phyloP scores from a whole-genome alignment of 2,329 filamentous ascomycete species.

The Fusarium sublunatum region DNA sequence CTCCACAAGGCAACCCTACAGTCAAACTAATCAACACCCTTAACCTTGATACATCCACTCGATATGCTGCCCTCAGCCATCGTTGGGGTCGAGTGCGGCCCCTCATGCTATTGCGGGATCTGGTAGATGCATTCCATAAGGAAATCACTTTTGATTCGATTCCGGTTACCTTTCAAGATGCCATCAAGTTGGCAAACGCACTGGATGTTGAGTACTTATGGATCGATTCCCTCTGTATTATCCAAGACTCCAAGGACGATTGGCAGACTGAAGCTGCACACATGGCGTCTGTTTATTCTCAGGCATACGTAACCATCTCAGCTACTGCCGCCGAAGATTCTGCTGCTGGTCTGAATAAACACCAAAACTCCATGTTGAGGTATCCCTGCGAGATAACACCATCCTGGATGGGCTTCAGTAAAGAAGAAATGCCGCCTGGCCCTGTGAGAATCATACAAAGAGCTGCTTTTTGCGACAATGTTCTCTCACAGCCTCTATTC shows the following conservation, averaged over 20 bases:
- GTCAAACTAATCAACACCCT: slow-evolving; percentile 13
- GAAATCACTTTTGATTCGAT: slow-evolving; percentile 21
- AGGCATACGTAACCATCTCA: slow-evolving; percentile 28
- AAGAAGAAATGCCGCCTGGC: slow-evolving; percentile 7
- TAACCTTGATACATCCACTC: slow-evolving; percentile 2
- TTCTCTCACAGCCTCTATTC: slow-evolving; percentile 31
- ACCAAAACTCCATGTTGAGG: slow-evolving; percentile 23
- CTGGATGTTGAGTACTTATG: slow-evolving; percentile 30
- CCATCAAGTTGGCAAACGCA: slow-evolving; percentile 16
- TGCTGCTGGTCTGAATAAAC: slow-evolving; percentile 17
- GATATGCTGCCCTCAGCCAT: slow-evolving; percentile 35
- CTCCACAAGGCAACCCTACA: neutral
- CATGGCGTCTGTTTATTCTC: slow-evolving; percentile 38
- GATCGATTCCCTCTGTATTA: slow-evolving; percentile 38
- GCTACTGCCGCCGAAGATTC: slow-evolving; percentile 32
- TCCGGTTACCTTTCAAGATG: slow-evolving; percentile 33
- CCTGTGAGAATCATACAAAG: slow-evolving; percentile 27
- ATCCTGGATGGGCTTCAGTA: slow-evolving; percentile 26
- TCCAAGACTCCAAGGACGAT: slow-evolving; percentile 37
- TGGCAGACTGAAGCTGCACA: slow-evolving; percentile 31
- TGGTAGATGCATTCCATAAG: slow-evolving; percentile 3
- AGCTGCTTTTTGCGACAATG: slow-evolving; percentile 27
- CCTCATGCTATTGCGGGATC: slow-evolving; percentile 16
- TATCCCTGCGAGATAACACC: slow-evolving; percentile 27
- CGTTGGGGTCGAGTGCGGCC: slow-evolving; percentile 29